Base-by-base conservation (phyloP, 1,284 basidiomycete species). In the Trichosporon coremiiforme region DNA sequence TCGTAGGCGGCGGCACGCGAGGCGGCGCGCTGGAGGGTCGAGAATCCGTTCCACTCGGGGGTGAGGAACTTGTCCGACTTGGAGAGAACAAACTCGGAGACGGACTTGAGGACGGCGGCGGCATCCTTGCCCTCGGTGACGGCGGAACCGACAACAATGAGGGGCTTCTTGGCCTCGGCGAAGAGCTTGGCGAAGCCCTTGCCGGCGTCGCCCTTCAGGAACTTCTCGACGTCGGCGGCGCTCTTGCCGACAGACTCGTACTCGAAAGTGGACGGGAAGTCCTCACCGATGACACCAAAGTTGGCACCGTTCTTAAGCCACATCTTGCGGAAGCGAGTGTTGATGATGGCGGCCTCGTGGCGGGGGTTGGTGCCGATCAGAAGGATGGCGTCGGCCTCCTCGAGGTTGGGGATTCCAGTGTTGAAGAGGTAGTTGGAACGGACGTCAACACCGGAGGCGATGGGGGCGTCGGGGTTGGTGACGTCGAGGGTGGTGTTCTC, bases 341-440 rank as follows among this genome's bases (percentile, higher is more conserved):
- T 99, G 80, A 99, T 87, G 70, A 98, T 95, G 38, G 97, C 92
- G 8, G 95, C 97, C 85, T 99, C 97, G 82, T 98, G 95, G 64
- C 97, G 89, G 13, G 96, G 96, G 85, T 99, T 98, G 68, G 95
- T 98, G 75, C 96, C 96, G 77, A 99, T 90, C 45, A 99, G 89
- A 20, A 99, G 89, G 74, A 99, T 92, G 41, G 86, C 93, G 80
- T 99, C 97, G 35, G 96, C 95, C 71, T 91, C 88, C 80, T 97
- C 96, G 60, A 96, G 88, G 62, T 93, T 92, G 53, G 93, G 90
- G 74, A 99, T 95, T 47, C 91, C 93, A n/a, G 91, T 87, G 85
- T 98, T 98, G 88, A 99, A 97, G 60, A 95, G 89, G 85, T 98
- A 99, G 86, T 97, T 98, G 50, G 93, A 92, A 73, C 97, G 92